Evolutionary conservation across 176 grass and related monocot genomes (phyloP).

Genomic region (Oryza punctata): DNA sequence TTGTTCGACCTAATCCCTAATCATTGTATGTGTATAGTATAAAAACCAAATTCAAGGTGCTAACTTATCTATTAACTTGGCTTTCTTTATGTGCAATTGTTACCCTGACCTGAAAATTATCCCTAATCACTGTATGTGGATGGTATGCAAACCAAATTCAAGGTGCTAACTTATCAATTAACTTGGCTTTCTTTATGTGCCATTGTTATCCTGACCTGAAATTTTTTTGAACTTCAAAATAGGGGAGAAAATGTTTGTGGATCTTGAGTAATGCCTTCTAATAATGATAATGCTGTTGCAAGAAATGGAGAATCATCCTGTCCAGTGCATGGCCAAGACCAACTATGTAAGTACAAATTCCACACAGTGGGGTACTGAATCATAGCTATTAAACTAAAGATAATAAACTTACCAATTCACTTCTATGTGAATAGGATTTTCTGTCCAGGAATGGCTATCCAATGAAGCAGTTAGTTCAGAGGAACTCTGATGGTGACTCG

Average conservation of each 20-base stretch:
- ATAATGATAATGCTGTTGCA: constrained; percentile 36
- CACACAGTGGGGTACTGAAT: constrained; percentile 34
- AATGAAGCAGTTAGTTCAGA: constrained; percentile 47
- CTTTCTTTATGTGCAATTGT: background rate
- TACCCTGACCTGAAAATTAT: background rate
- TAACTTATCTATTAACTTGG: background rate
- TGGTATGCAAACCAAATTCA: background rate
- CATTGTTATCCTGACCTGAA: background rate
- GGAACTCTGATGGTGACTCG: constrained; percentile 53
- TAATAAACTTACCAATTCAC: constrained; percentile 21
- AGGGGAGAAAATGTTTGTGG: constrained; percentile 29
- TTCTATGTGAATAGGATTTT: constrained; percentile 42
- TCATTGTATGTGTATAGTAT: background rate
- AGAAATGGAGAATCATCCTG: constrained; percentile 52
- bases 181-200: constrained; percentile 3
- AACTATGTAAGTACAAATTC: constrained; percentile 38
- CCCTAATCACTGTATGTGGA: background rate
- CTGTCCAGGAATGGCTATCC: constrained; percentile 48
- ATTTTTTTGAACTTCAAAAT: background rate
- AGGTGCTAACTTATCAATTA: background rate
- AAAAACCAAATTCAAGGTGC: background rate
- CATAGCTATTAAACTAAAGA: background rate
- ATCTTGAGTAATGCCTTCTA: constrained; percentile 39
- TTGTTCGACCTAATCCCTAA: background rate
- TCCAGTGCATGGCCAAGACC: constrained; percentile 43